Percentiles rank a stretch among this genome's conserved stretches.
Conservation (phyloP, 73 alveolate genomes). For the Urostyla sp. region DNA sequence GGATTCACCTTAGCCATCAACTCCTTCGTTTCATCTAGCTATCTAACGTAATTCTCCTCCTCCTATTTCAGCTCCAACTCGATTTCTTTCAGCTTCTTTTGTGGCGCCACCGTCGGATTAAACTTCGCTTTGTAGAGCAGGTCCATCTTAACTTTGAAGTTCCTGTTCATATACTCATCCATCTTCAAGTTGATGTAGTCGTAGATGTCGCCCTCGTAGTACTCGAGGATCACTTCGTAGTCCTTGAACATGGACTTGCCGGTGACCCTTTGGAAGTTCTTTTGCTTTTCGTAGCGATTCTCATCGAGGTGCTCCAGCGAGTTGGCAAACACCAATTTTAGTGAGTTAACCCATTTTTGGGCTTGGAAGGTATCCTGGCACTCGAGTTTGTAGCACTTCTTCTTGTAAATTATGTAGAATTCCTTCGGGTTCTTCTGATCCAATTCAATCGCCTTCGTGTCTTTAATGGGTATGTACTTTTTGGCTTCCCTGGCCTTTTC, state of each 20-base stretch:
- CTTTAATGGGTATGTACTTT: slow-evolving; percentile 15
- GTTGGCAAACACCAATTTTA: slow-evolving; percentile 38
- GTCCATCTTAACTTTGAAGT: slow-evolving; percentile 34
- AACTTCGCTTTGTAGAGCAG: background rate
- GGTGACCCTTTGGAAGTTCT: slow-evolving; percentile 53
- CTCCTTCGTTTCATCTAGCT: slow-evolving; percentile 28
- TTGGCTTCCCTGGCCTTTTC: slow-evolving; percentile 56
- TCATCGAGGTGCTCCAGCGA: slow-evolving; percentile 41
- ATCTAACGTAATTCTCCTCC: slow-evolving; percentile 38
- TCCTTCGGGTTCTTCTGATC: slow-evolving; percentile 27
- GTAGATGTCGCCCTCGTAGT: slow-evolving; percentile 24
- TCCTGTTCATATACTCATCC: slow-evolving; percentile 25
- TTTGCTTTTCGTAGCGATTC: slow-evolving; percentile 57
- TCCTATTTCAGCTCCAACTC: slow-evolving; percentile 6
- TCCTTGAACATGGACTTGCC: slow-evolving; percentile 68
- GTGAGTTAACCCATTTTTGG: slow-evolving; percentile 49
- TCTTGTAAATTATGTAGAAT: slow-evolving; percentile 33
- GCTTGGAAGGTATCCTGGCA: slow-evolving; percentile 38
- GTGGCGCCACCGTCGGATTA: background rate
- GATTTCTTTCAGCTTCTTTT: background rate
- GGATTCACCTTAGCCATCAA: slow-evolving; percentile 38
- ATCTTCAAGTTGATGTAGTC: slow-evolving; percentile 23
- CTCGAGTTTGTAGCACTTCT: slow-evolving; percentile 53
- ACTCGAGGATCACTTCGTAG: slow-evolving; percentile 54
- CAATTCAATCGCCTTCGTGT: slow-evolving; percentile 32